Evolutionary conservation across 2,329 filamentous ascomycete species (phyloP).

Genomic region (Aspergillus sp.): DNA sequence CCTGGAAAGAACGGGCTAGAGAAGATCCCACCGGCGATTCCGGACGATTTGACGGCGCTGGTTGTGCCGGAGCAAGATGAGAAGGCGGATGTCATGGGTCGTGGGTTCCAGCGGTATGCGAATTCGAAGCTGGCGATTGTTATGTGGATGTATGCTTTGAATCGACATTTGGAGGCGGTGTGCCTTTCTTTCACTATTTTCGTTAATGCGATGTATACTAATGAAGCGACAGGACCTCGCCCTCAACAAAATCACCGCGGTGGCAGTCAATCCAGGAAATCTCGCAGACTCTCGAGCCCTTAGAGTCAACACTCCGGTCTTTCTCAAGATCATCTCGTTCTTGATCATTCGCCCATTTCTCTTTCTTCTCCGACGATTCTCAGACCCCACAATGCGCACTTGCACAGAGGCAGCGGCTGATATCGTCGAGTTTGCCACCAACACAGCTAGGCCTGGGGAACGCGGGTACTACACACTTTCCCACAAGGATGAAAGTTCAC

Average conservation of each 20-base stretch:
- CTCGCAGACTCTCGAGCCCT: slow-evolving; percentile 7
- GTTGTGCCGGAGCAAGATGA: not conserved
- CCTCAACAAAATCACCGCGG: slow-evolving; percentile 6
- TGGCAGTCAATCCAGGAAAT: slow-evolving; percentile 11
- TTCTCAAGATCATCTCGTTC: not conserved
- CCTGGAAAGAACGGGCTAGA: slow-evolving; percentile 6
- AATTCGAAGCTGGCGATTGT: slow-evolving; percentile 11
- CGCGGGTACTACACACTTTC: slow-evolving; percentile 3
- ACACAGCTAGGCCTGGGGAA: not conserved
- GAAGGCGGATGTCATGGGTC: not conserved
- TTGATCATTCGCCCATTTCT: not conserved
- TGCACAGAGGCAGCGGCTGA: not conserved
- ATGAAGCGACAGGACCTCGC: not conserved
- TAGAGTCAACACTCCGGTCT: not conserved
- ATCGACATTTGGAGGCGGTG: slow-evolving; percentile 10
- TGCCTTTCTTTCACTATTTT: not conserved
- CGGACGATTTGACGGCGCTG: slow-evolving; percentile 7
- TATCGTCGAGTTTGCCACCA: not conserved
- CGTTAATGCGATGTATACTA: not conserved
- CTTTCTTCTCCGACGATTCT: not conserved
- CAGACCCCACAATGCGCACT: slow-evolving; percentile 7
- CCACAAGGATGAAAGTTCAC: not conserved
- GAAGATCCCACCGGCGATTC: slow-evolving; percentile 11
- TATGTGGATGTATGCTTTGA: slow-evolving; percentile 22
- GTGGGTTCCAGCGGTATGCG: slow-evolving; percentile 15